A percentile compares a stretch with the other conserved stretches of the same genome.
Evolutionary conservation across 2,329 filamentous ascomycete species (phyloP).

Genomic region (Mariannaea sp.): DNA sequence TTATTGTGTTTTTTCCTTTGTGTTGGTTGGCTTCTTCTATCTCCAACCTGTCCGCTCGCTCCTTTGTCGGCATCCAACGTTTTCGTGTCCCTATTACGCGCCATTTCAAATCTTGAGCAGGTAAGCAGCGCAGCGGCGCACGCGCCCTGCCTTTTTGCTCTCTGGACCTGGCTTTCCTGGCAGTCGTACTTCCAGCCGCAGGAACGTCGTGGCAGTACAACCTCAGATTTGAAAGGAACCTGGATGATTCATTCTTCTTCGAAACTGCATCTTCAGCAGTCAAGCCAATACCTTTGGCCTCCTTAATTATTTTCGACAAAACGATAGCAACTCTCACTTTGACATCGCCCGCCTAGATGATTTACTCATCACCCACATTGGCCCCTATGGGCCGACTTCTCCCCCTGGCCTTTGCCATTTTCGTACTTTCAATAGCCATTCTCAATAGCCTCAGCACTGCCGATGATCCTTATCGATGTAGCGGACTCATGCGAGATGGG

Average conservation of each 20-base stretch:
- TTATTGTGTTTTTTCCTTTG: background rate
- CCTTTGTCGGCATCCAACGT: background rate
- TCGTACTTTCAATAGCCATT: slow-evolving; percentile 24
- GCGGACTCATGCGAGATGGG: slow-evolving; percentile 55
- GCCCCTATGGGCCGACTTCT: slow-evolving; percentile 23
- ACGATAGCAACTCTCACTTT: background rate
- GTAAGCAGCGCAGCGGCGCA: background rate
- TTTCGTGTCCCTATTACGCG: slow-evolving; percentile 1
- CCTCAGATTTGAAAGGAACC: background rate
- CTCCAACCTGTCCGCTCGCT: background rate
- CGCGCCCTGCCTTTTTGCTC: background rate
- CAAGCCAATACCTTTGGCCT: background rate
- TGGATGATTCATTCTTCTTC: background rate
- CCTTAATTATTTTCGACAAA: background rate
- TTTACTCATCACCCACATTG: slow-evolving; percentile 12
- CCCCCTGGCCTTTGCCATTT: slow-evolving; percentile 27
- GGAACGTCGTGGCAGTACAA: background rate
- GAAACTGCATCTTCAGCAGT: slow-evolving; percentile 1
- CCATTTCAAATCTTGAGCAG: background rate
- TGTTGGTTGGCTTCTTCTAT: background rate
- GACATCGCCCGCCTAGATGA: slow-evolving; percentile 18
- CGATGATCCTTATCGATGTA: slow-evolving; percentile 59
- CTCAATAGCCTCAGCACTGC: slow-evolving; percentile 19
- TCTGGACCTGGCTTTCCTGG: slow-evolving; percentile 4
- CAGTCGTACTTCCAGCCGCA: slow-evolving; percentile 2